These are phyloP conservation scores for Cercospora zeae-maydis DNA, from an alignment of 2,329 filamentous ascomycete genomes.

Conservation along the genomic window DNA sequence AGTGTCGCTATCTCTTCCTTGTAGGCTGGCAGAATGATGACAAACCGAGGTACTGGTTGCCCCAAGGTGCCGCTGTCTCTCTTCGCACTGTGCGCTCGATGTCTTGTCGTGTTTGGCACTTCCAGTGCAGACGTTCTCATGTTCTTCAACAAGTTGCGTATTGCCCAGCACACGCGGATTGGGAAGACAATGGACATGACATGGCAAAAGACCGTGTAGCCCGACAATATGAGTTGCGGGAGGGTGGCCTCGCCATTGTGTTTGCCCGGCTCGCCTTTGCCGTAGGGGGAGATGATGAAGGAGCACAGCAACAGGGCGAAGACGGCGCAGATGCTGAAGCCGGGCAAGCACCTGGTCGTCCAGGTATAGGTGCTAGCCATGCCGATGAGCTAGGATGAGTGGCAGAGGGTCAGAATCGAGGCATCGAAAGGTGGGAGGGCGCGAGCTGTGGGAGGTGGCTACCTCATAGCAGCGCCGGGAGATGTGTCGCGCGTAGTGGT, in stretches of 20 bases:
- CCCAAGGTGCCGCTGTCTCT: conserved; percentile 23
- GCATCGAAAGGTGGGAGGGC: conserved; percentile 3
- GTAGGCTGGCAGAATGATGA: conserved; percentile 68
- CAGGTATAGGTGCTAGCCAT: conserved; percentile 28
- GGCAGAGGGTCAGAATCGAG: conserved; percentile 4
- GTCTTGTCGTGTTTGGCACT: conserved; percentile 22
- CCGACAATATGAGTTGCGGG: conserved; percentile 31
- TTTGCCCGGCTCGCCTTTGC: conserved; percentile 24
- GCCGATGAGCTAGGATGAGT: neutral
- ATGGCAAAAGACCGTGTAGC: conserved; percentile 65
- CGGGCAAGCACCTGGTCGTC: conserved; percentile 32
- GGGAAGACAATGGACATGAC: conserved; percentile 62
- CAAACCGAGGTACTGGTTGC: conserved; percentile 51
- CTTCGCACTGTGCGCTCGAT: conserved; percentile 20
- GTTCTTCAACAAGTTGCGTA: conserved; percentile 53
- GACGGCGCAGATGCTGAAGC: conserved; percentile 28
- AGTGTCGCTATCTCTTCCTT: conserved; percentile 68
- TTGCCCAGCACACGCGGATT: conserved; percentile 59
- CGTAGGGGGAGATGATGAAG: conserved; percentile 31
- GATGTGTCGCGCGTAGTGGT: conserved; percentile 7
- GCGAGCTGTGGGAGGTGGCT: neutral
- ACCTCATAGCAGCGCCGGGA: conserved; percentile 1
- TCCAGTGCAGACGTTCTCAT: conserved; percentile 27
- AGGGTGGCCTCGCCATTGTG: conserved; percentile 30
- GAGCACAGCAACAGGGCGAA: conserved; percentile 28